Base-by-base conservation (phyloP, 2,329 filamentous ascomycete genomes). In the Emericellopsis atlantica region DNA sequence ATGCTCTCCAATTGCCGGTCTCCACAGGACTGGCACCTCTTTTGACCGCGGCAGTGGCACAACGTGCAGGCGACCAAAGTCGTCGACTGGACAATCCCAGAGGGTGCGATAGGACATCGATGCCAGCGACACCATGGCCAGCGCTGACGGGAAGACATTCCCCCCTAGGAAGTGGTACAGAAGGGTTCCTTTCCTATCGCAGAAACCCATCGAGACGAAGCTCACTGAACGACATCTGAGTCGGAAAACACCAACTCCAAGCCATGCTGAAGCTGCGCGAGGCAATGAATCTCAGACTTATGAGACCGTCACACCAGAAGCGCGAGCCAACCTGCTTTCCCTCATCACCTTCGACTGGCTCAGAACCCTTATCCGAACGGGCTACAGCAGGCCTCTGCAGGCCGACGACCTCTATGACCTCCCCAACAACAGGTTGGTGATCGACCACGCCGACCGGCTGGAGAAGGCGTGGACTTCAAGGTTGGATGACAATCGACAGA, bases 151-250 rank as follows among this genome's bases (percentile, higher is more conserved):
- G 34, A 51, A 49, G 35, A 46, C 39, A 21, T 57, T 57, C 33
- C 48, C 52, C 22, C 51, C 49, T 2, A 46, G 54, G 43, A 57
- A 51, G 34, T 57, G 54, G 54, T 56, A 57, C 45, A 49, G 54
- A 36, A 45, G 51, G 31, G 53, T 56, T 1, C 54, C 54, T 0
- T 51, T 57, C 22, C 12, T 57, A 4, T 57, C 54, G 11, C 47
- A 45, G 6, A 48, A 45, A 5, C 51, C 52, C 4, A 54, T 54
- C 39, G 43, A 48, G 40, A 47, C 41, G 23, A 29, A 29, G 26
- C 26, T 29, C 41, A n/a, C 14, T 11, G 14, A 24, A 31, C 16
- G 15, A 31, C 26, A 32, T 36, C 4, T 16, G 33, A 35, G 33
- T 5, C 33, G 33, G 9, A 15, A 8, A 3, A 8, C 8, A 6